phyloP scores from a whole-genome alignment of 1,139 yeast species.

The Yamadazyma epiphylla region DNA sequence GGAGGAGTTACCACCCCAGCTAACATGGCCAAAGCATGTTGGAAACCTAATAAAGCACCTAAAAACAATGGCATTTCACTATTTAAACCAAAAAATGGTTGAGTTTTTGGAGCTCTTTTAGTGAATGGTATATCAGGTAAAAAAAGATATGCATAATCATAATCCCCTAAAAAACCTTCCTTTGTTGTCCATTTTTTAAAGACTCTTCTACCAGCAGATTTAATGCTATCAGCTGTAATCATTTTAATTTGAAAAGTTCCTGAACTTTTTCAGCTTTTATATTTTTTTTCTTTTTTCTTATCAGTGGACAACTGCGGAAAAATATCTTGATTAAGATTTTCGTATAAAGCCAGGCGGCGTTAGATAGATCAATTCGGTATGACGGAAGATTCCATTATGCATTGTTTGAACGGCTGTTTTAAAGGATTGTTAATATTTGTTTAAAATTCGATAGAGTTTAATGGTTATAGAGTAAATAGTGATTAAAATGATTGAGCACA shows the following conservation, averaged over 20 bases:
- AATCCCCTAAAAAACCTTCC: conserved; percentile 79
- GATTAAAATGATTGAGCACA: no score
- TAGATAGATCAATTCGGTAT: no score
- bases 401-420: no score
- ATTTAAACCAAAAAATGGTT: conserved; percentile 79
- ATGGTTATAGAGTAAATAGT: no score
- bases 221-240: conserved; percentile 6
- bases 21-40: conserved; percentile 84
- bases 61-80: conserved; percentile 75
- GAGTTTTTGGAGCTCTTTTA: conserved; percentile 45
- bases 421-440: no score
- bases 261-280: not conserved
- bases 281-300: no score
- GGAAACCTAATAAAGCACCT: conserved; percentile 76
- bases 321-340: no score
- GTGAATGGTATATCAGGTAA: conserved; percentile 73
- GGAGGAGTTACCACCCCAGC: conserved; percentile 93
- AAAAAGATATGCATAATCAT: conserved; percentile 74
- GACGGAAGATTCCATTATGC: no score
- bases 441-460: no score
- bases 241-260: conserved; percentile 2
- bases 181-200: conserved; percentile 55
- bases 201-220: conserved; percentile 18
- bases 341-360: no score
- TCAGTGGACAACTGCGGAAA: no score